Conservation (phyloP, 306 rosid species). For the Fragaria nilgerrensis region DNA sequence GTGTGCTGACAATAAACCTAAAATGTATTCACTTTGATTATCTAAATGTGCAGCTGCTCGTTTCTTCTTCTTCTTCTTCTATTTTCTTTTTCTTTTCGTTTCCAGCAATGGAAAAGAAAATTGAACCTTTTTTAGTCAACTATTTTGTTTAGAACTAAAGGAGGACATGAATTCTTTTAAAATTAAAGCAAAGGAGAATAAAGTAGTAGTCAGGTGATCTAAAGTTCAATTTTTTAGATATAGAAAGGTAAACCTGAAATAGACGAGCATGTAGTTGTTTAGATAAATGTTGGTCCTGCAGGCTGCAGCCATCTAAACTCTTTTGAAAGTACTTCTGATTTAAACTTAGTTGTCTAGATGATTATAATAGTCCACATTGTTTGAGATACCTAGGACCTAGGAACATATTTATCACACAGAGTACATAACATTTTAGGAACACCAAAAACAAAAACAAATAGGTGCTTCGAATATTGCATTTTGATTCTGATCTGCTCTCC, state of each 20-base stretch:
- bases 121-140: neutral
- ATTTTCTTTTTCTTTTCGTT: neutral
- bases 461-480: neutral
- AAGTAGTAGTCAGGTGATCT: neutral
- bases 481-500: neutral
- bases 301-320: neutral
- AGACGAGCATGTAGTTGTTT: neutral
- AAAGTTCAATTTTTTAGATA: neutral
- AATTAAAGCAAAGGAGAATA: neutral
- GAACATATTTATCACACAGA: neutral
- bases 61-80: neutral
- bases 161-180: neutral
- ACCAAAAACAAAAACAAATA: neutral
- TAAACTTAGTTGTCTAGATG: too few species aligned
- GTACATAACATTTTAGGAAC: neutral
- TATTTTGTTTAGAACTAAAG: neutral
- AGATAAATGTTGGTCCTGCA: neutral
- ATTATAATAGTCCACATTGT: neutral
- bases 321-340: too few species aligned
- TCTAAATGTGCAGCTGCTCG: neutral
- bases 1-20: neutral
- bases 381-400: neutral
- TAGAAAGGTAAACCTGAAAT: neutral
- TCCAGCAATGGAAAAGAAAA: neutral
- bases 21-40: neutral